Evolutionary conservation across 306 rosid species (phyloP), one percentile per base, ranked within the genome.

Genomic region (Begonia loranthoides): DNA sequence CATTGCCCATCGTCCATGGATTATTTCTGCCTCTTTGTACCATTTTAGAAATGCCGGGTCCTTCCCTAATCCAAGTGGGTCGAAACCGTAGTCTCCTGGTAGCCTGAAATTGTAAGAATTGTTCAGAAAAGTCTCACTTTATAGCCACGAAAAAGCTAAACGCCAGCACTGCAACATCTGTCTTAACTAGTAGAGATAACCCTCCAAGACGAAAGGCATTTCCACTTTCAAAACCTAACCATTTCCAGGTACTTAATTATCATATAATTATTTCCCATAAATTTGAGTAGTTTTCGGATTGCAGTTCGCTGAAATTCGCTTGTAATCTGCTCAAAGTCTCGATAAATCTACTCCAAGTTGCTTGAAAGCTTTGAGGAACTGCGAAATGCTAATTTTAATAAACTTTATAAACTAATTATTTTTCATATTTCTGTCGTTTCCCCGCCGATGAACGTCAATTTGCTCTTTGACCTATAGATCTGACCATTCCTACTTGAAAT

Each of bases 1-100:
- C 97, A 90, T 90, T 47, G 97, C 97, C 99, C 99, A 90, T 60
- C 99, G 43, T 1, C 99, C 99, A 50, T 90, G 99, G 76, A 90
- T 90, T 17, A 90, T 95, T 76, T 90, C 99, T 5, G 99, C 99
- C 50, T 90, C 99, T 76, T 94, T 86, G 80, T 90, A 90, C 95
- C 99, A 90, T 69, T 80, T 90, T 3, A 90, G 92, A 62, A 82
- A 86, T 52, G 81, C 86, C 11, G 95, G 99, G 78, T 90, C 95
- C 70, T 48, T 86, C 4, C 99, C 99, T 9, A 90, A 80, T 2
- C 99, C 99, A 3, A 90, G 78, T 8, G 99, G 99, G 62, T 90
- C 99, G 68, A 90, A 90, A 4, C 99, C 99, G 48, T 41, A 90
- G 74, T 90, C 99, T 41, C 99, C 99, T 41, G 99, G 94, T 24